Evolutionary conservation across 2,329 filamentous ascomycete genomes (phyloP).

Genomic region (Ascochyta viciae-villosae): DNA sequence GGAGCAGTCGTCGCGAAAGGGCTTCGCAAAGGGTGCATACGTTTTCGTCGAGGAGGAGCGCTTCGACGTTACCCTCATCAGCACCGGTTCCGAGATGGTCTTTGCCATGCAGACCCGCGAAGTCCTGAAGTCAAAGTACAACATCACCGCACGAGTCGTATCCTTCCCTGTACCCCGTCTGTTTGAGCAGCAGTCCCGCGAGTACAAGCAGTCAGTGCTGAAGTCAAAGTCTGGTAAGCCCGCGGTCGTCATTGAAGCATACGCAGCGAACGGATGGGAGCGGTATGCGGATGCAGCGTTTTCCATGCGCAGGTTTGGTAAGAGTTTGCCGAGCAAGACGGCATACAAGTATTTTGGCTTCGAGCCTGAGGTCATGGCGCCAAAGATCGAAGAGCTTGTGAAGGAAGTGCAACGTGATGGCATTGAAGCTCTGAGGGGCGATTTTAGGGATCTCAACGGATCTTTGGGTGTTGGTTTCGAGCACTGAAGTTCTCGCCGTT

Average conservation of each 20-base stretch:
- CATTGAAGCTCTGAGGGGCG: constrained; percentile 22
- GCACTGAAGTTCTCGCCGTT: constrained; percentile 2
- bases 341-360: constrained; percentile 65
- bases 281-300: constrained; percentile 63
- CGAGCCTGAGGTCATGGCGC: constrained; percentile 54
- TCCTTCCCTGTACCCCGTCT: constrained; percentile 56
- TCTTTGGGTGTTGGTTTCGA: constrained; percentile 17
- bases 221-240: constrained; percentile 51
- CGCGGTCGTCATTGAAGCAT: constrained; percentile 65
- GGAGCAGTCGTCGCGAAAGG: constrained; percentile 50
- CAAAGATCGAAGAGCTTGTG: constrained; percentile 46
- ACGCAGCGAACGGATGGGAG: constrained; percentile 64
- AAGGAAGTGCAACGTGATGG: constrained; percentile 45
- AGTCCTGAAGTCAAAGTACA: constrained; percentile 43
- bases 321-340: constrained; percentile 60
- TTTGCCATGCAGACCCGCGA: constrained; percentile 53
- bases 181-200: constrained; percentile 53
- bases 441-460: constrained; percentile 22
- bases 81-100: constrained; percentile 55
- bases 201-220: constrained; percentile 56
- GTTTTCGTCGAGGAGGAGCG: constrained; percentile 52
- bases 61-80: constrained; percentile 50
- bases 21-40: constrained; percentile 55
- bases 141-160: constrained; percentile 53
- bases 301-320: constrained; percentile 60